A percentile compares a stretch with the other conserved stretches of the same genome.
Conservation (phyloP, 176 grass and related monocot species). For the Urochloa ruziziensis region DNA sequence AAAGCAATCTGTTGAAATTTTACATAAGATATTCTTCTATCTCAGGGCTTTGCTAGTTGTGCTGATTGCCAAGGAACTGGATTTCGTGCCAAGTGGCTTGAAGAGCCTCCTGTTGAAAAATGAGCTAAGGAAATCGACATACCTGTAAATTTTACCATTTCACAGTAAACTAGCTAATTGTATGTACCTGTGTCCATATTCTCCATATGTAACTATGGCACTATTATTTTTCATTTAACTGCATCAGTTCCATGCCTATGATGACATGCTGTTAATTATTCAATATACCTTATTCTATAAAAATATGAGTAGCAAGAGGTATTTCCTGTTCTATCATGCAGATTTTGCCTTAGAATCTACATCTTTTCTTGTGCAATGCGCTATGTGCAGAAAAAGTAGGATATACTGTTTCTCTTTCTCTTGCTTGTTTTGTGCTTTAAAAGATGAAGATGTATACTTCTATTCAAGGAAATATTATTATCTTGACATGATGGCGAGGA, state of each 20-base stretch:
- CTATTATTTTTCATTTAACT: constrained; percentile 13
- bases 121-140: constrained; percentile 26
- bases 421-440: neutral
- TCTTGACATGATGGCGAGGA: neutral
- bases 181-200: constrained; percentile 30
- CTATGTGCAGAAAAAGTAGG: neutral
- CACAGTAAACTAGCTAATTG: constrained; percentile 16
- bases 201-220: constrained; percentile 2
- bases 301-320: neutral
- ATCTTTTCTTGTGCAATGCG: neutral
- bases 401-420: neutral
- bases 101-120: constrained; percentile 54
- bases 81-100: constrained; percentile 93
- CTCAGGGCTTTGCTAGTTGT: constrained; percentile 71
- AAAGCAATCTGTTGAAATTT: neutral
- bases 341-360: neutral
- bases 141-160: constrained; percentile 22
- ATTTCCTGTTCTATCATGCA: neutral
- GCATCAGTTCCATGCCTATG: neutral
- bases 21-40: constrained; percentile 29
- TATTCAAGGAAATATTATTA: neutral
- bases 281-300: neutral
- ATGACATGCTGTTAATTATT: constrained; percentile 3
- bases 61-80: constrained; percentile 90
- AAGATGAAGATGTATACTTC: neutral